Evolutionary conservation across 2,329 filamentous ascomycete genomes (phyloP), one percentile per base, ranked within the genome.

Genomic region (Penicillium fuscoglaucum): DNA sequence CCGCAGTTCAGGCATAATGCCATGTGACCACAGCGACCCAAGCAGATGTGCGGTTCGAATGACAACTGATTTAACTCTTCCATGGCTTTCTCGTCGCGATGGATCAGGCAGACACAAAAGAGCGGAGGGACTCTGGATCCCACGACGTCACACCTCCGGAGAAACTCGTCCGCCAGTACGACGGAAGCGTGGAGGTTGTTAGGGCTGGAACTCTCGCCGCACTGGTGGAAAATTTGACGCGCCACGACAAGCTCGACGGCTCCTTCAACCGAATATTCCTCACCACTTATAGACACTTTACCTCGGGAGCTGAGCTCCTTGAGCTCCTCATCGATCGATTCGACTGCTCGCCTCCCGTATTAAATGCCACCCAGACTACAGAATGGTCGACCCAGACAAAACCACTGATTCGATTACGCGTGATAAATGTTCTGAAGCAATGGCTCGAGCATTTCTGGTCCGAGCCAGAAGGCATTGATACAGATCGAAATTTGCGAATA

Each of bases 371-470:
- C 13, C 90, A 96, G 60, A 90, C 88, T 62, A 88, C 95, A 40
- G 79, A 83, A 8, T 97, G 93, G 93, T 85, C 88, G 41, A 90
- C 93, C 69, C 87, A 87, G 70, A 97, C 96, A 77, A 91, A 96
- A 73, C 96, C 93, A 69, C 87, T 90, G 7, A 96, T 96, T 57
- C 86, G 91, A 26, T 91, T 97, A 76, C 87, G 93, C 37, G 91
- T 97, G 2, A 90, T 98, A 62, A 97, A 97, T 70, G 96, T 96
- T 60, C 78, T 98, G 41, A 96, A 96, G 80, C 93, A 86, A 75
- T 98, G 93, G 93, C 91, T 98, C 63, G 93, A 96, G 70, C 91
- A 88, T 67, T 97, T 93, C 75, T 98, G 93, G 93, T 93, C 96
- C 89, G 93, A 97, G 72, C 89, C 90, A 52, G 85, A 87, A 61